Conservation (phyloP, 441 rosid genomes). For the Adansonia madagascariensis region DNA sequence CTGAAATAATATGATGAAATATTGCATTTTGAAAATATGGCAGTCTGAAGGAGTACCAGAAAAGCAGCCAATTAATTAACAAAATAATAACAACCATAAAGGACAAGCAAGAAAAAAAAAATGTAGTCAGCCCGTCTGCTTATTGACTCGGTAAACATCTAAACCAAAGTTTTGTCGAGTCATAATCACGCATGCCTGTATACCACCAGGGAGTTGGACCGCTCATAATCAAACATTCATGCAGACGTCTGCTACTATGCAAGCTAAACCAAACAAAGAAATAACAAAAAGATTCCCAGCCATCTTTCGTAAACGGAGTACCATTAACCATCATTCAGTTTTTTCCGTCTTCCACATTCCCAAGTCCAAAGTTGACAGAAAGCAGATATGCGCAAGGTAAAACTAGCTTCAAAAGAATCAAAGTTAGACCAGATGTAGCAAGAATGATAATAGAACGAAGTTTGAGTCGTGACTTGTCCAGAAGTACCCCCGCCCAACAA, state of each 20-base stretch:
- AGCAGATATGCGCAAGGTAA: background rate
- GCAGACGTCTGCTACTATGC: background rate
- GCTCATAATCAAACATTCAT: slow-evolving; percentile 7
- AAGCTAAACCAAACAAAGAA: background rate
- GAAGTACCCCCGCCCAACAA: background rate
- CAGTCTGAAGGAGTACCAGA: background rate
- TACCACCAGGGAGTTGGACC: background rate
- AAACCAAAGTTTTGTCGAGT: background rate
- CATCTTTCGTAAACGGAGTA: background rate
- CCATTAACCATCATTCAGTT: background rate
- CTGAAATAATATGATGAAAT: background rate
- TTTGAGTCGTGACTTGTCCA: background rate
- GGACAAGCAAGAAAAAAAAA: slow-evolving; percentile 4
- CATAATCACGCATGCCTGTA: background rate
- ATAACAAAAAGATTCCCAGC: background rate
- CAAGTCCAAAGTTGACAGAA: background rate
- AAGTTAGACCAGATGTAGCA: background rate
- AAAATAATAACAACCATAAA: background rate
- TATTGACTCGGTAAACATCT: background rate
- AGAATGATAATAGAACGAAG: background rate
- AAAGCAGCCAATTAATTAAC: background rate
- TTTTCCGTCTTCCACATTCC: background rate
- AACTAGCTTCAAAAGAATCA: background rate
- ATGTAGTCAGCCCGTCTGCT: background rate
- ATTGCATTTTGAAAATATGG: background rate